phyloP scores from a whole-genome alignment of 768 basidiomycete species.

The Fistulinella prunicolor region DNA sequence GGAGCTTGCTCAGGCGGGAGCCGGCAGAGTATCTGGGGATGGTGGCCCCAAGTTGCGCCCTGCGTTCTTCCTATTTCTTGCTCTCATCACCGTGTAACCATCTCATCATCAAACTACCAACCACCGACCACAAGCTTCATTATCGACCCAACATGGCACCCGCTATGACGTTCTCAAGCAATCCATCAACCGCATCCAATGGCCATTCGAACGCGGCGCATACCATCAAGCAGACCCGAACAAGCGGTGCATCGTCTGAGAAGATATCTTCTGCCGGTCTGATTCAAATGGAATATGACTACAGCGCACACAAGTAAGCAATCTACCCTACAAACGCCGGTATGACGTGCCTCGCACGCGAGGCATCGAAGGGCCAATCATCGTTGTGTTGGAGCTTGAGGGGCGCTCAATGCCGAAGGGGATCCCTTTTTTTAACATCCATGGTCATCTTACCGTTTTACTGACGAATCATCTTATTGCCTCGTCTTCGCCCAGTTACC shows the following conservation, averaged over 20 bases:
- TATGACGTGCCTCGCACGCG: slow-evolving; percentile 20
- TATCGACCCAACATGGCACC: slow-evolving; percentile 30
- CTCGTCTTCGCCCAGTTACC: slow-evolving; percentile 73
- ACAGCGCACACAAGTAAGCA: slow-evolving; percentile 86
- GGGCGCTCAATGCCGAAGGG: too few relatives aligned
- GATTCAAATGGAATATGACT: slow-evolving; percentile 76
- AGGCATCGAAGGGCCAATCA: slow-evolving; percentile 17
- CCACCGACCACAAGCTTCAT: neutral
- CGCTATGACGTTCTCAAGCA: slow-evolving; percentile 12
- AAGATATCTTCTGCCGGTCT: slow-evolving; percentile 62
- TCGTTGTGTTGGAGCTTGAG: too few relatives aligned
- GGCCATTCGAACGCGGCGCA: slow-evolving; percentile 11
- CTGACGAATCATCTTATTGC: slow-evolving; percentile 38
- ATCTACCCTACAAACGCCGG: slow-evolving; percentile 14
- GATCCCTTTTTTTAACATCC: too few relatives aligned
- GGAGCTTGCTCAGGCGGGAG: too few relatives aligned
- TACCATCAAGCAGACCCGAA: slow-evolving; percentile 15
- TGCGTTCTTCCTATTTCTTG: too few relatives aligned
- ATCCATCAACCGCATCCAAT: slow-evolving; percentile 1
- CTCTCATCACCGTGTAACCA: too few relatives aligned
- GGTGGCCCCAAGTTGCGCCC: too few relatives aligned
- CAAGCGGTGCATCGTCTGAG: slow-evolving; percentile 1
- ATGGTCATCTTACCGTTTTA: slow-evolving; percentile 11
- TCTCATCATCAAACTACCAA: neutral
- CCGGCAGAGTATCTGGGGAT: too few relatives aligned